Evolutionary conservation across 176 grass and related monocot genomes (phyloP), one percentile per base, ranked within the genome.

Genomic region (Typha latifolia): DNA sequence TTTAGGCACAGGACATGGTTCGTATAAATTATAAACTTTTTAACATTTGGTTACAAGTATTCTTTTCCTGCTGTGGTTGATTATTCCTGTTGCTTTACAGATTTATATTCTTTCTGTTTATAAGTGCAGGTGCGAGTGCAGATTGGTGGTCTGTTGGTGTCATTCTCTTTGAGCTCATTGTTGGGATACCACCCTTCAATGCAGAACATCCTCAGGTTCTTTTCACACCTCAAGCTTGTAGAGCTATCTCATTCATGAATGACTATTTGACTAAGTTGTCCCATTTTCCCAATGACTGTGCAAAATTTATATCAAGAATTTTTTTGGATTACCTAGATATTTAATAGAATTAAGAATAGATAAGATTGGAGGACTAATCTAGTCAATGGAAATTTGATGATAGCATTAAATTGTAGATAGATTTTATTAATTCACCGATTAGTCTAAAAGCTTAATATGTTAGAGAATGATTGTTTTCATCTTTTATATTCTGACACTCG

Each of bases 91-190:
- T 80, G 65, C 18, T 66, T 37, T 67, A 63, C 62, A 61, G 6
- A 27, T 66, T 16, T 49, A 77, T 61, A 12, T n/a, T 69, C 14
- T 71, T 29, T 76, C 59, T 31, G 65, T 88, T 78, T 27, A 43
- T 70, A 69, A 37, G 50, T 74, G 19, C 82, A 99, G 95, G 89
- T 90, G 77, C 84, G 71, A 99, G 95, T 83, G 95, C 95, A 24
- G 95, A 99, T 99, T 99, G 95, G 95, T 99, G 95, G 95, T 99
- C 95, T 50, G 89, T 99, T 69, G 95, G 95, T 69, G 84, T 94
- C 31, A 94, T 99, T 84, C 87, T 99, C 68, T 99, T 99, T 81
- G 95, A 99, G 72, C 80, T 99, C 43, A 90, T 99, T 85, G 95
- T 99, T 76, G 95, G 95, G 71, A 90, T 99, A 83, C 95, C 95